Percentiles rank a stretch among this genome's conserved stretches.
Evolutionary conservation across 176 grass and related monocot genomes (phyloP).

Genomic region (Oryza glaberrima): DNA sequence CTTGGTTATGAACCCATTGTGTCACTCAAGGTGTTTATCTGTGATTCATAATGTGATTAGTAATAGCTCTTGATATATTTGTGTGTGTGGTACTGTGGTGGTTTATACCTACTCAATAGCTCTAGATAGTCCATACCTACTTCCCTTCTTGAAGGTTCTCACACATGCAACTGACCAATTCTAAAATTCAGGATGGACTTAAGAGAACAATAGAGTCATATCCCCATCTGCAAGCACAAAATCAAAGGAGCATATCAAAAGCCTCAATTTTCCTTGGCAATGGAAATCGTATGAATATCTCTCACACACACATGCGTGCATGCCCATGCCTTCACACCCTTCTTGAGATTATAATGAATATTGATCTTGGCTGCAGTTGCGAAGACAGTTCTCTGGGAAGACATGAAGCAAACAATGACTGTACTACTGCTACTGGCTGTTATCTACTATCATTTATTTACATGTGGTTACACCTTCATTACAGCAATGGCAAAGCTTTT

Average conservation of each 20-base stretch:
- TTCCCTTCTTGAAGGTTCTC: neutral
- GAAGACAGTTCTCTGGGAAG: constrained; percentile 92
- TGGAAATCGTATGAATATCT: constrained; percentile 66
- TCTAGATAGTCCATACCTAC: neutral
- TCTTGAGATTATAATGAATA: constrained; percentile 19
- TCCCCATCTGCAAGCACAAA: constrained; percentile 72
- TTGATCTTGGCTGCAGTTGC: constrained; percentile 68
- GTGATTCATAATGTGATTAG: constrained; percentile 1
- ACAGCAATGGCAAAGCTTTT: constrained; percentile 91
- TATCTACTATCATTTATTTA: constrained; percentile 93
- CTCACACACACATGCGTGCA: neutral
- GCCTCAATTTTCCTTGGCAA: constrained; percentile 84
- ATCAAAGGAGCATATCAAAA: constrained; percentile 75
- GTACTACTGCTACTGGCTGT: constrained; percentile 65
- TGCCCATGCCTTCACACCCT: neutral
- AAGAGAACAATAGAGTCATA: constrained; percentile 86
- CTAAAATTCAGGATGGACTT: constrained; percentile 79
- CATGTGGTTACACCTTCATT: constrained; percentile 86
- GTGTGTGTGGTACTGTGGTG: constrained; percentile 22
- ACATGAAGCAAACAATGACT: constrained; percentile 79
- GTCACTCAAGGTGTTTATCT: constrained; percentile 70
- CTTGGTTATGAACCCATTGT: constrained; percentile 95
- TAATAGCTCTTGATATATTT: constrained; percentile 28
- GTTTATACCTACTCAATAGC: neutral
- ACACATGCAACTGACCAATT: constrained; percentile 24